A percentile compares a stretch with the other conserved stretches of the same genome.
These are phyloP conservation scores for Gymnopus androsaceus DNA, from an alignment of 1,284 basidiomycete species.

Conservation along the genomic window DNA sequence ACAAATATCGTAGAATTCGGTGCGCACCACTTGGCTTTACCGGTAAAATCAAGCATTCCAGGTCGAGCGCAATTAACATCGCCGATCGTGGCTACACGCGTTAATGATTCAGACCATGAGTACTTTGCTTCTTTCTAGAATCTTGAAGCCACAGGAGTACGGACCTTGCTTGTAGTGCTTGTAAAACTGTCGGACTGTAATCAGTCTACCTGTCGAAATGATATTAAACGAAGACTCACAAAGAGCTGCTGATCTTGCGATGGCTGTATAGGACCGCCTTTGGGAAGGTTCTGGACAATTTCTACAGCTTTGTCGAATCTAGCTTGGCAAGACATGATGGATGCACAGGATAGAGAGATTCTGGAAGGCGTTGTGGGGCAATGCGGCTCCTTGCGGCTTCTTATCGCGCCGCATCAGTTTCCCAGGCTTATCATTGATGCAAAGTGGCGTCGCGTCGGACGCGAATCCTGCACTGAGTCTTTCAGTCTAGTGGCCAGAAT, in stretches of 20 bases:
- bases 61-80: constrained; percentile 67
- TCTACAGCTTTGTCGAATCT: constrained; percentile 81
- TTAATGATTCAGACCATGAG: background rate
- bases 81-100: constrained; percentile 68
- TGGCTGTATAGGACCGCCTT: constrained; percentile 82
- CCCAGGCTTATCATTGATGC: no score
- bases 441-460: no score
- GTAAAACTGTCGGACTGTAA: constrained; percentile 74
- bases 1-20: constrained; percentile 9
- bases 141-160: constrained; percentile 13
- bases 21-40: constrained; percentile 82
- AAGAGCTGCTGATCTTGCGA: constrained; percentile 75
- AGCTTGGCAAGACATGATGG: constrained; percentile 59
- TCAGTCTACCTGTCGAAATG: constrained; percentile 16
- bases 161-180: constrained; percentile 88
- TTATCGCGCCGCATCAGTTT: background rate
- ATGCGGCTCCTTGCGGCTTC: no score
- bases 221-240: constrained; percentile 44
- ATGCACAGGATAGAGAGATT: constrained; percentile 20
- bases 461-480: no score
- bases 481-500: no score
- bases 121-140: background rate
- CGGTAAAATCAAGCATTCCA: constrained; percentile 77
- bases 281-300: constrained; percentile 73
- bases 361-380: no score